These are phyloP conservation scores for Tetratostichococcus sp. DNA, from an alignment of 139 green algal genomes.

Conservation along the genomic window DNA sequence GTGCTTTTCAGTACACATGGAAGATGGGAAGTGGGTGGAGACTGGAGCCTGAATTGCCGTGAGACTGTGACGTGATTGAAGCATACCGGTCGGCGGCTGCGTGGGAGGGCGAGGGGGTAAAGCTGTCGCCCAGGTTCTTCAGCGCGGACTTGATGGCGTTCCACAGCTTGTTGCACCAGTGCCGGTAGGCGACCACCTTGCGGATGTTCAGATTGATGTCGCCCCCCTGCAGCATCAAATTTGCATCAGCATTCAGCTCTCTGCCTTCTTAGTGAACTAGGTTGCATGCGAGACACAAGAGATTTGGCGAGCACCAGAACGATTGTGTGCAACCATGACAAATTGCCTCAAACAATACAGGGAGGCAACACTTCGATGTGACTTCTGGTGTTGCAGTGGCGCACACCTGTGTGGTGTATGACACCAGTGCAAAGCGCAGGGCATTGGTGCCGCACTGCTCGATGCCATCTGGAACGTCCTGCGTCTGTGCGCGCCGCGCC, in stretches of 20 bases:
- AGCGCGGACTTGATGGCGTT: conserved; percentile 93
- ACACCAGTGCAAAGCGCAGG: conserved; percentile 83
- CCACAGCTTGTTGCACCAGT: conserved; percentile 99
- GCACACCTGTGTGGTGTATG: conserved; percentile 86
- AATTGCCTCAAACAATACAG: too few species aligned
- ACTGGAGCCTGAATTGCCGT: too few species aligned
- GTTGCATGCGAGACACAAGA: too few species aligned
- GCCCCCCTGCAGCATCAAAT: conserved; percentile 52
- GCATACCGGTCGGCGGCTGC: not conserved
- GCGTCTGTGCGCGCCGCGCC: conserved; percentile 75
- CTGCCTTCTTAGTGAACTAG: too few species aligned
- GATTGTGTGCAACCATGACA: too few species aligned
- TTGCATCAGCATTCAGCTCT: not conserved
- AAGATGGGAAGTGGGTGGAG: too few species aligned
- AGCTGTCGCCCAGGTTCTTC: conserved; percentile 78
- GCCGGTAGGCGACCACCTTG: conserved; percentile 90
- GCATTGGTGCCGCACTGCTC: conserved; percentile 95
- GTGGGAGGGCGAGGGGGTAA: conserved; percentile 20
- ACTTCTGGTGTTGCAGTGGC: too few species aligned
- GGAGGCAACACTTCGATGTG: too few species aligned
- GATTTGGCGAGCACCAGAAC: too few species aligned
- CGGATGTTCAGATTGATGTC: conserved; percentile 97
- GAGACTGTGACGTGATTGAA: too few species aligned
- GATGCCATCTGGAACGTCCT: conserved; percentile 97
- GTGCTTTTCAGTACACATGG: too few species aligned